Evolutionary conservation across 352 stramenopile genomes (phyloP).

Genomic region (Pythium scleroteichum): DNA sequence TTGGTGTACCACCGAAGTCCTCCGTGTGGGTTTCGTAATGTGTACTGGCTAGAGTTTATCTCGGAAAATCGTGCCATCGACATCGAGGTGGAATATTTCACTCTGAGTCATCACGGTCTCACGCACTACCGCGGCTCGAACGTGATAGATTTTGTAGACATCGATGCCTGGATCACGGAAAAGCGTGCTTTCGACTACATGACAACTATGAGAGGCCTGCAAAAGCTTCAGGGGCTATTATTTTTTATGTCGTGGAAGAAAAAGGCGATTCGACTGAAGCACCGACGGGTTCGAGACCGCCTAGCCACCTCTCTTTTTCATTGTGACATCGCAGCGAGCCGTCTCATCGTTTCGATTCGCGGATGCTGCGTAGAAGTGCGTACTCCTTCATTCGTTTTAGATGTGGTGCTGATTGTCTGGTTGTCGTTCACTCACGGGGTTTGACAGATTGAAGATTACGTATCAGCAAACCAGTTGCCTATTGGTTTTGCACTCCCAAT

Average conservation of each 20-base stretch:
- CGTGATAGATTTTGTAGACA: slow-evolving; percentile 55
- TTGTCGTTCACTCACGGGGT: too few species aligned
- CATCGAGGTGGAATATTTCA: slow-evolving; percentile 47
- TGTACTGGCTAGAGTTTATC: slow-evolving; percentile 63
- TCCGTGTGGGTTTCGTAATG: slow-evolving; percentile 64
- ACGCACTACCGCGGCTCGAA: slow-evolving; percentile 46
- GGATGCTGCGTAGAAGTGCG: slow-evolving; percentile 30
- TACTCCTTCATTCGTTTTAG: neutral
- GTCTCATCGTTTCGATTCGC: slow-evolving; percentile 39
- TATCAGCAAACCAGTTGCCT: neutral
- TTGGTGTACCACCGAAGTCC: slow-evolving; percentile 40
- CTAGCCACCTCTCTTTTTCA: slow-evolving; percentile 51
- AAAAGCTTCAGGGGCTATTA: slow-evolving; percentile 67
- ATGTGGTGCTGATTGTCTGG: neutral
- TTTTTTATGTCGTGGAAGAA: slow-evolving; percentile 80
- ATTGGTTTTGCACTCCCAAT: neutral
- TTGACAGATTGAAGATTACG: slow-evolving; percentile 8
- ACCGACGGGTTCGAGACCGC: slow-evolving; percentile 36
- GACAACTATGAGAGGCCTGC: slow-evolving; percentile 57
- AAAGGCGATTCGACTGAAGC: slow-evolving; percentile 44
- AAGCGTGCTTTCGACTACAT: slow-evolving; percentile 77
- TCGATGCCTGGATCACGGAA: slow-evolving; percentile 59
- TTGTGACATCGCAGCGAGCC: slow-evolving; percentile 42
- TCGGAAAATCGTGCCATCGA: slow-evolving; percentile 38
- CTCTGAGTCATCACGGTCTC: slow-evolving; percentile 54